These are phyloP conservation scores for Umbilicaria muhlenbergii DNA, from an alignment of 495 filamentous ascomycete species.

Conservation along the genomic window DNA sequence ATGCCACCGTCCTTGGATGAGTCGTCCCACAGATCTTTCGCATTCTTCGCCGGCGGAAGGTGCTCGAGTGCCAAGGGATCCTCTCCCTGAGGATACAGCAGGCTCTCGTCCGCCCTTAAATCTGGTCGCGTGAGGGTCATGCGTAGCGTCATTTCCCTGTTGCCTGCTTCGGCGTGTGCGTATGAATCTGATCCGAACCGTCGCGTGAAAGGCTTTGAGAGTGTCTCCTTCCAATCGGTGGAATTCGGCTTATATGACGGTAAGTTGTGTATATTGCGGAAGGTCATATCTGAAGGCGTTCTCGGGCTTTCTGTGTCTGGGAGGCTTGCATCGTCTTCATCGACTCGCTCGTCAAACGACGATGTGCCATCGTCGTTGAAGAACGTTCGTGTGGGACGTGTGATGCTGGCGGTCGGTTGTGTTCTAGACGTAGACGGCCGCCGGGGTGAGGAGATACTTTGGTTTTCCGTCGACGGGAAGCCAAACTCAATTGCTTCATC, in stretches of 20 bases:
- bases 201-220: too few relatives aligned
- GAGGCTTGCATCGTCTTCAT: conserved; percentile 30
- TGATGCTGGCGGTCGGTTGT: conserved; percentile 8
- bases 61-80: conserved; percentile 39
- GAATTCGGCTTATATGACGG: conserved; percentile 2
- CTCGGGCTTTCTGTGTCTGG: conserved; percentile 29
- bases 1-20: conserved; percentile 26
- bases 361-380: conserved; percentile 27
- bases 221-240: too few relatives aligned
- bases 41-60: conserved; percentile 31
- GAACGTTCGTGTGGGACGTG: conserved; percentile 21
- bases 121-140: conserved; percentile 91
- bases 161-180: conserved; percentile 38
- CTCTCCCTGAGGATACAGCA: conserved; percentile 31
- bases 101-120: conserved; percentile 46
- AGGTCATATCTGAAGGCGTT: conserved; percentile 9
- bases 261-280: conserved; percentile 10
- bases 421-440: conserved; percentile 8
- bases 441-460: conserved; percentile 14
- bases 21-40: conserved; percentile 27
- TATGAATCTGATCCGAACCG: neutral
- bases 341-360: conserved; percentile 15
- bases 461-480: conserved; percentile 50
- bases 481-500: conserved; percentile 92
- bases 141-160: conserved; percentile 82